Conservation (phyloP, 2,329 filamentous ascomycete genomes). For the Fusarium stilboides region DNA sequence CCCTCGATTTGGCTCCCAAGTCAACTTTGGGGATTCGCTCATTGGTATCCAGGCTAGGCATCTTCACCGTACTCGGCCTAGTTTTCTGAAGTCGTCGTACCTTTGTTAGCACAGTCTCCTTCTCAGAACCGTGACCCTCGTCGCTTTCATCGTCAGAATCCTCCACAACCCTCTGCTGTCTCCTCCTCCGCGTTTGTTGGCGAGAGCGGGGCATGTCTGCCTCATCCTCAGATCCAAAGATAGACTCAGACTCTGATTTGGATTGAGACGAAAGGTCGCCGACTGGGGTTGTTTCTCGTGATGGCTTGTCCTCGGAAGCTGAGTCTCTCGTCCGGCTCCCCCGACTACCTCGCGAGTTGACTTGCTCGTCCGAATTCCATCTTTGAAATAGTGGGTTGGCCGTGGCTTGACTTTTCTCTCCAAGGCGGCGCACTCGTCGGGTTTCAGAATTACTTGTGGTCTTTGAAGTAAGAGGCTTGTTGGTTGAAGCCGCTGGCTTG, state of each 20-base stretch:
- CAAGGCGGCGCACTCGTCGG: constrained; percentile 53
- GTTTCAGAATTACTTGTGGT: constrained; percentile 44
- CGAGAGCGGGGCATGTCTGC: constrained; percentile 14
- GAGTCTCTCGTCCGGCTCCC: constrained; percentile 8
- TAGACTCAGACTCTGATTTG: background rate
- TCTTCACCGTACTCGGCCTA: constrained; percentile 2
- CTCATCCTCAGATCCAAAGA: constrained; percentile 27
- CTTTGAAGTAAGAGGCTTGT: constrained; percentile 46
- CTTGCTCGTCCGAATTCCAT: constrained; percentile 50
- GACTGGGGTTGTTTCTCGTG: constrained; percentile 10
- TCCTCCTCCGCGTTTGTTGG: constrained; percentile 21
- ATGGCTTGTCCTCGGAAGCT: constrained; percentile 11
- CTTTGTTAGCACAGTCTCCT: constrained; percentile 39
- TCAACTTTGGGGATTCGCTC: constrained; percentile 3
- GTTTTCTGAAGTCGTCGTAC: constrained; percentile 39
- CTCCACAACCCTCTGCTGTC: constrained; percentile 26
- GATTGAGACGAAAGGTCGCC: background rate
- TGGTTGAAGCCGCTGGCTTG: constrained; percentile 17
- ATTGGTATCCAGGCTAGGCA: background rate
- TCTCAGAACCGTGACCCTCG: constrained; percentile 22
- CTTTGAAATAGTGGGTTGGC: constrained; percentile 54
- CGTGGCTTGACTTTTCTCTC: constrained; percentile 37
- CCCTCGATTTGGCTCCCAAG: constrained; percentile 17
- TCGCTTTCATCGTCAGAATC: constrained; percentile 43
- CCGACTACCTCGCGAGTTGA: constrained; percentile 8